Conservation (phyloP, 306 rosid genomes). For the Adenanthera pavonina region DNA sequence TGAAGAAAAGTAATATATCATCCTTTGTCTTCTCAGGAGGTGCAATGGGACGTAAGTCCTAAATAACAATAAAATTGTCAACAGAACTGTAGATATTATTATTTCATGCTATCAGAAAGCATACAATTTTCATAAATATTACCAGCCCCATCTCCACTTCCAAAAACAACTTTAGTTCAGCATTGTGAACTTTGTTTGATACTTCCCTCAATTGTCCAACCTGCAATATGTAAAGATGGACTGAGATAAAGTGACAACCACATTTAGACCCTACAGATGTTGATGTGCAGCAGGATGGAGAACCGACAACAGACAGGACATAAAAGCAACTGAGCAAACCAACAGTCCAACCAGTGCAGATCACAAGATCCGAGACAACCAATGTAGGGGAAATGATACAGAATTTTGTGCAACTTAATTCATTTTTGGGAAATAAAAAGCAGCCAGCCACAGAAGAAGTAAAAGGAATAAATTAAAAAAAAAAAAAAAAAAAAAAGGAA, state of each 20-base stretch:
- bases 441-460: slow-evolving; percentile 7
- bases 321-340: not conserved
- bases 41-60: slow-evolving; percentile 48
- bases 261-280: slow-evolving; percentile 29
- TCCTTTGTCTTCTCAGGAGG: slow-evolving; percentile 56
- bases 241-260: slow-evolving; percentile 10
- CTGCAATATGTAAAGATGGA: slow-evolving; percentile 39
- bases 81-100: not conserved
- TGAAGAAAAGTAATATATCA: slow-evolving; percentile 57
- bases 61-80: slow-evolving; percentile 39
- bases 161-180: slow-evolving; percentile 52
- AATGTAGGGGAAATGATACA: not conserved
- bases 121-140: slow-evolving; percentile 30
- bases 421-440: slow-evolving; percentile 24
- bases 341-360: slow-evolving; percentile 20
- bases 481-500: not conserved
- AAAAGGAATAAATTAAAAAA: not conserved
- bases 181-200: slow-evolving; percentile 52
- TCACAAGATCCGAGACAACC: slow-evolving; percentile 20
- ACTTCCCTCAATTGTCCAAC: slow-evolving; percentile 56
- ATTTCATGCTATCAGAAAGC: slow-evolving; percentile 9
- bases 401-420: slow-evolving; percentile 1
- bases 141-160: slow-evolving; percentile 53
- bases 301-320: not conserved
- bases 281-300: not conserved